Percentiles rank a stretch among this genome's conserved stretches.
Evolutionary conservation across 2,329 filamentous ascomycete species (phyloP).

Genomic region (Uncinocarpus reesii): DNA sequence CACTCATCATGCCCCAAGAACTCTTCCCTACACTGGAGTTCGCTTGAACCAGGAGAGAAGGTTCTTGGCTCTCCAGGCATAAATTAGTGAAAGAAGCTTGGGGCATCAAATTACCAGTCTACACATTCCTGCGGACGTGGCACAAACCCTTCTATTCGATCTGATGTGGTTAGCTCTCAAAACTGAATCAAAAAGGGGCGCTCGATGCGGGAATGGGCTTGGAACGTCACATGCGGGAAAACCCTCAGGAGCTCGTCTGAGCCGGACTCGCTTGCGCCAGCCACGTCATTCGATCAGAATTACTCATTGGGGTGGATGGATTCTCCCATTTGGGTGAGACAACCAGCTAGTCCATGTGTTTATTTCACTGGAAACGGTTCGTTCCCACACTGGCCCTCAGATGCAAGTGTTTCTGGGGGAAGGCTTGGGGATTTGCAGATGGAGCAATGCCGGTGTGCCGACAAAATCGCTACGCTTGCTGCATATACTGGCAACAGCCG

Average conservation of each 20-base stretch:
- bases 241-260: background rate
- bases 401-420: background rate
- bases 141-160: background rate
- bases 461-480: background rate
- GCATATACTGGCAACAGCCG: background rate
- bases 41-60: background rate
- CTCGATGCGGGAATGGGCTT: background rate
- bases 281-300: slow-evolving; percentile 4
- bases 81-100: background rate
- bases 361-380: background rate
- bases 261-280: background rate
- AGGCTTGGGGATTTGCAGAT: background rate
- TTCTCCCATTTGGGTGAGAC: background rate
- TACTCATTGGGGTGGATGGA: background rate
- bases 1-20: background rate
- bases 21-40: background rate
- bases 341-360: background rate
- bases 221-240: background rate
- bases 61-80: background rate
- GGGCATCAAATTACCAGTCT: background rate
- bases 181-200: background rate
- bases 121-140: slow-evolving; percentile 1
- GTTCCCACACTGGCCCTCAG: background rate
- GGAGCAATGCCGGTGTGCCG: background rate
- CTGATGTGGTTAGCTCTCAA: background rate